Conservation (phyloP, 495 filamentous ascomycete species). For the Xylaria telfairii region DNA sequence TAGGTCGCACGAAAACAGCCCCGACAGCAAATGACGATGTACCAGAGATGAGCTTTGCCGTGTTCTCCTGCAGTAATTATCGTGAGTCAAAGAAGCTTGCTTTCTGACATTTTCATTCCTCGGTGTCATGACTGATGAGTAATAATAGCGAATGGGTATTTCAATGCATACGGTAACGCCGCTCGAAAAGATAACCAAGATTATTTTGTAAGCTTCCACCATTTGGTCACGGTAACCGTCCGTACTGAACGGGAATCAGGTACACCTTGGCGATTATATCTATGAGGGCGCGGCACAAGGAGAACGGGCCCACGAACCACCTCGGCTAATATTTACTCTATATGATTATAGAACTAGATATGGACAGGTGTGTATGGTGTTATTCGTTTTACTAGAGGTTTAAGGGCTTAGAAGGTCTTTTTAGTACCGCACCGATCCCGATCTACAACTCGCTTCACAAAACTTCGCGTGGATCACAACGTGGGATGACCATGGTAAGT, state of each 20-base stretch:
- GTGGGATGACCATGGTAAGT: conserved; percentile 69
- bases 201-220: conserved; percentile 52
- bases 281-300: conserved; percentile 58
- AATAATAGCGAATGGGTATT: conserved; percentile 52
- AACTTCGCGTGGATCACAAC: conserved; percentile 71
- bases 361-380: conserved; percentile 33
- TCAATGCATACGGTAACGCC: conserved; percentile 70
- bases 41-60: conserved; percentile 54
- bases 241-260: conserved; percentile 15
- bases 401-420: conserved; percentile 2
- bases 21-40: conserved; percentile 50
- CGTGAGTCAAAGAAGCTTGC: conserved; percentile 42
- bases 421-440: conserved; percentile 65
- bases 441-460: conserved; percentile 62
- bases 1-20: conserved; percentile 63
- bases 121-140: conserved; percentile 12
- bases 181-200: conserved; percentile 71
- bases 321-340: conserved; percentile 44
- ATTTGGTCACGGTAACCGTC: not conserved
- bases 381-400: not conserved
- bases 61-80: conserved; percentile 65
- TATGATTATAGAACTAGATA: conserved; percentile 64
- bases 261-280: conserved; percentile 73
- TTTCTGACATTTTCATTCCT: not conserved
- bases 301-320: conserved; percentile 35